Evolutionary conservation across 164 flowering plant genomes (phyloP), one percentile per base, ranked within the genome.

Genomic region (Dillenia turbinata): DNA sequence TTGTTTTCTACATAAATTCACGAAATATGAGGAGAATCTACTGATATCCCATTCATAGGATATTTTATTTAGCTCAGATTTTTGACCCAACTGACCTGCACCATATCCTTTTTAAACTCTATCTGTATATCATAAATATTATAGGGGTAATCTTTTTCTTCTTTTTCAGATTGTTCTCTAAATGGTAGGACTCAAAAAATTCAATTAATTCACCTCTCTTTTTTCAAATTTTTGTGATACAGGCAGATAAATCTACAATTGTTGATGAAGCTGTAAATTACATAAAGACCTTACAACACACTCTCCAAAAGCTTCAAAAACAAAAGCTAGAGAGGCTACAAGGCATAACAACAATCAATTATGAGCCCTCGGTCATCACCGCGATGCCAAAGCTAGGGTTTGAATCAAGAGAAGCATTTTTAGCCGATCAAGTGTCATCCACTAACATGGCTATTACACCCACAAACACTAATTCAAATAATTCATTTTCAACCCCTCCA

Each of bases 191-290:
- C 6, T 33, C 40, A 4, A 33, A 33, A 33, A 33, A 33, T 33
- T 33, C 40, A 33, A 33, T 5, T 33, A 33, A 33, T 33, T 33
- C 6, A 33, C 50, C 12, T 10, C 51, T 54, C 10, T 0, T 43
- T 49, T 56, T 54, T 40, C 12, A 45, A 12, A 50, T 56, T 57
- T 59, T 45, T n/a, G 40, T 51, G 1, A 19, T 65, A 12, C 74
- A 92, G 98, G 89, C 85, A 0, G 98, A 92, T 78, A 92, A 92
- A 65, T 80, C 90, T 48, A 85, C 89, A 63, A 79, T 93, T 40
- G 97, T 93, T 5, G 96, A 90, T 67, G 96, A 90, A 80, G 93
- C 97, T 52, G 85, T 88, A 53, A 84, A 57, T 67, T 83, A 85
- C 81, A 90, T 90, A 49, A 77, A 76, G 75, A 73, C 69, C 66